Evolutionary conservation across 2,329 filamentous ascomycete genomes (phyloP).

Genomic region (Colletotrichum sp.): DNA sequence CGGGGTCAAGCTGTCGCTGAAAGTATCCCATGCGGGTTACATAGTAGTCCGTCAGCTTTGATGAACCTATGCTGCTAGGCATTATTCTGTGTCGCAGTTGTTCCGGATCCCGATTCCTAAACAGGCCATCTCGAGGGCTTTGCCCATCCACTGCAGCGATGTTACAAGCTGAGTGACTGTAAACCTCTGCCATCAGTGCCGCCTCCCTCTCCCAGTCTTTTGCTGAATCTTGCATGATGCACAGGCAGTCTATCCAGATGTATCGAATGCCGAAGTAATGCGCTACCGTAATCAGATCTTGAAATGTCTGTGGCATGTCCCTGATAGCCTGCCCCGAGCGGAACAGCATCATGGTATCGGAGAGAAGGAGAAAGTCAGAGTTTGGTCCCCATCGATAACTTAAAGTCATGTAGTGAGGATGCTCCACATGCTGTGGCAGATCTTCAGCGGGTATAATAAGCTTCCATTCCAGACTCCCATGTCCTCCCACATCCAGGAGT

Average conservation of each 20-base stretch:
- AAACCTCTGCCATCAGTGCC: neutral
- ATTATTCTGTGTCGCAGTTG: neutral
- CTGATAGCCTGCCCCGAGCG: neutral
- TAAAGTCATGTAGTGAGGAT: neutral
- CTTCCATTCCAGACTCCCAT: no score
- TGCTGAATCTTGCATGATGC: neutral
- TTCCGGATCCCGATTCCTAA: neutral
- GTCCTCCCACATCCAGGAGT: neutral
- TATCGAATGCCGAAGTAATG: neutral
- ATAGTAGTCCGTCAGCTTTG: neutral
- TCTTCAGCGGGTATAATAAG: neutral
- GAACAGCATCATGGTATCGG: neutral
- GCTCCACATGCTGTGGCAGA: neutral
- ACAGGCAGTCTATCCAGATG: neutral
- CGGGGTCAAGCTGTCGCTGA: neutral
- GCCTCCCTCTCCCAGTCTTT: neutral
- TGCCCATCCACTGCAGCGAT: neutral
- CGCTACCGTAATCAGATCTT: neutral
- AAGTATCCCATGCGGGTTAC: neutral
- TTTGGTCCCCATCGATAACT: neutral
- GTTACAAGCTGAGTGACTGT: neutral
- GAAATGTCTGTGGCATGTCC: neutral
- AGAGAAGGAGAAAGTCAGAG: neutral
- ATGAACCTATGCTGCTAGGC: neutral
- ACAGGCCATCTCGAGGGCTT: neutral